phyloP scores from a whole-genome alignment of 2,329 filamentous ascomycete species.

The Onygenales sp. region DNA sequence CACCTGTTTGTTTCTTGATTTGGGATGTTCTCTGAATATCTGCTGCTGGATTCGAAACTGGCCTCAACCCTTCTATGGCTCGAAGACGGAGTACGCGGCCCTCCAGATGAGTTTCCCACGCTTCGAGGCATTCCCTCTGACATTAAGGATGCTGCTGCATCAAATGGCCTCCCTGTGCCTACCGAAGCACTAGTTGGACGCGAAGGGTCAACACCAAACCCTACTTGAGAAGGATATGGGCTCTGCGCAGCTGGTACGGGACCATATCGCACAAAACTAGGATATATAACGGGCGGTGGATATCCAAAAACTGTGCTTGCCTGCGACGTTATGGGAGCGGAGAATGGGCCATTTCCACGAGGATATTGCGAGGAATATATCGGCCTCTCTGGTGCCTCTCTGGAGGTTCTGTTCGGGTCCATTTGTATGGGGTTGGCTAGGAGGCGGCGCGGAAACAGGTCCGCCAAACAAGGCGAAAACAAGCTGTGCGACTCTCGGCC shows the following conservation, averaged over 20 bases:
- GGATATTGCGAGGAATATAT: not conserved
- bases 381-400: not conserved
- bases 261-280: not conserved
- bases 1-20: not conserved
- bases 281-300: not conserved
- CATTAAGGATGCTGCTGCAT: not conserved
- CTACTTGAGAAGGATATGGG: no score
- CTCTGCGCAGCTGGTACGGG: not conserved
- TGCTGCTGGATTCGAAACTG: not conserved
- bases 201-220: not conserved
- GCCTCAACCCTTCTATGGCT: not conserved
- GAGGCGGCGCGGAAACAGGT: not conserved
- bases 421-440: not conserved
- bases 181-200: not conserved
- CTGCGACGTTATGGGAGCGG: not conserved
- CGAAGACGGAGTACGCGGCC: not conserved
- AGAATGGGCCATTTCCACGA: not conserved
- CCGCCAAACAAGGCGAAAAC: not conserved
- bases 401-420: not conserved
- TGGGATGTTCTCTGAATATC: not conserved
- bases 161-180: not conserved
- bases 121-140: not conserved
- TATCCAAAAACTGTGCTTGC: not conserved
- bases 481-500: not conserved
- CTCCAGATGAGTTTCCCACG: not conserved